Percentiles rank a stretch among this genome's conserved stretches.
Conservation (phyloP, 2,329 filamentous ascomycete species). For the Plenodomus tracheiphilus region DNA sequence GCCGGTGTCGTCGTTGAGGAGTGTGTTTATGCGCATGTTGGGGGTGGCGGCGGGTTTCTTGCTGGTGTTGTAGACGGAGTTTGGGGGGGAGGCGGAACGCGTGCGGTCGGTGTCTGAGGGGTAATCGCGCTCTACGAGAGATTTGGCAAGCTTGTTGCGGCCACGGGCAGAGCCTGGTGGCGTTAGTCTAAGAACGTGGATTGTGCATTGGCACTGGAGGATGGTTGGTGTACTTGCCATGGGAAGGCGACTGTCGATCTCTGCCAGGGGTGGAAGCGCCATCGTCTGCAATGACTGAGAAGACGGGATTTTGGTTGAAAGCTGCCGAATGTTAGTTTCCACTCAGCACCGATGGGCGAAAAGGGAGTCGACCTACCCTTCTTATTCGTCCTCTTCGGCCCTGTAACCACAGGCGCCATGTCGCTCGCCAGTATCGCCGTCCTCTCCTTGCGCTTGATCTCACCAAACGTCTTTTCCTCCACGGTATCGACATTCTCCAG, state of each 20-base stretch:
- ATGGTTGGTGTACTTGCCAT: slow-evolving; percentile 24
- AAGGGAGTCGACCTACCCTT: slow-evolving; percentile 43
- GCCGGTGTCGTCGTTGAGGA: slow-evolving; percentile 51
- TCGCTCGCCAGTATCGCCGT: slow-evolving; percentile 74
- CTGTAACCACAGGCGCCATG: slow-evolving; percentile 66
- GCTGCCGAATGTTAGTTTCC: slow-evolving; percentile 14
- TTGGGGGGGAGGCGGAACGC: slow-evolving; percentile 49
- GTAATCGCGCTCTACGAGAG: slow-evolving; percentile 42
- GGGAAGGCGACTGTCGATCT: slow-evolving; percentile 47
- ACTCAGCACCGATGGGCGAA: neutral
- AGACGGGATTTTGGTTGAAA: slow-evolving; percentile 48
- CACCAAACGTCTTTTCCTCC: slow-evolving; percentile 71
- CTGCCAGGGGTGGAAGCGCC: slow-evolving; percentile 45
- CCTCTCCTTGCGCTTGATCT: slow-evolving; percentile 72
- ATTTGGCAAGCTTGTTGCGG: slow-evolving; percentile 40
- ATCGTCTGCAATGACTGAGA: slow-evolving; percentile 46
- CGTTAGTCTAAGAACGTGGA: neutral
- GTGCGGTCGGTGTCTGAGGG: slow-evolving; percentile 52
- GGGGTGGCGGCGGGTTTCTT: slow-evolving; percentile 39
- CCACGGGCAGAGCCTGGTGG: slow-evolving; percentile 40
- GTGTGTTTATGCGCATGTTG: slow-evolving; percentile 54
- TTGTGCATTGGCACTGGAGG: neutral
- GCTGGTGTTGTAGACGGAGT: slow-evolving; percentile 43
- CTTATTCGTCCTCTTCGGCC: slow-evolving; percentile 54
- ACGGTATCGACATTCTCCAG: slow-evolving; percentile 74